Conservation (phyloP, 139 green algal genomes). For the Picochlorum sp. region DNA sequence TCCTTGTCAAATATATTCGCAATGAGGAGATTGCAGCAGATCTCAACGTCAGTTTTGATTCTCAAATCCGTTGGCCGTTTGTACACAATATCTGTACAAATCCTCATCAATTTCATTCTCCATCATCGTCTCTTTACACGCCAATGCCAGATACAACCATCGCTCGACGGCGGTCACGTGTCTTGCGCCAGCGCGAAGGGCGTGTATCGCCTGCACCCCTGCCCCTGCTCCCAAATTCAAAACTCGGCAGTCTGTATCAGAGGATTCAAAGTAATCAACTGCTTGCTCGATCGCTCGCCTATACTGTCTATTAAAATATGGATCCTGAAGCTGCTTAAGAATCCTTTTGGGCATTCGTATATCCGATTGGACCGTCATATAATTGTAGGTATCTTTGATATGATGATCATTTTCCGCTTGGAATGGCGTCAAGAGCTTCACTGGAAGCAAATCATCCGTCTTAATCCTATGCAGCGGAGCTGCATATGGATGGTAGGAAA, state of each 20-base stretch:
- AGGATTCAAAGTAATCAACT: constrained; percentile 14
- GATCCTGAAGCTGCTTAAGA: constrained; percentile 40
- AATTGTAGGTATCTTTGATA: constrained; percentile 81
- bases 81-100: constrained; percentile 46
- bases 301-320: constrained; percentile 20
- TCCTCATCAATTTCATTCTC: constrained; percentile 34
- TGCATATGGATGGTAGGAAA: constrained; percentile 43
- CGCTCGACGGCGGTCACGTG: constrained; percentile 68
- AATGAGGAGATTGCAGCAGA: constrained; percentile 57
- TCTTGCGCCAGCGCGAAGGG: constrained; percentile 52
- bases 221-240: constrained; percentile 51
- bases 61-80: constrained; percentile 61
- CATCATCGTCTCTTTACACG: constrained; percentile 49
- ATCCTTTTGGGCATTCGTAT: constrained; percentile 46
- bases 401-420: constrained; percentile 72
- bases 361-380: constrained; percentile 67
- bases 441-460: constrained; percentile 53
- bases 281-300: constrained; percentile 27
- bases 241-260: constrained; percentile 52
- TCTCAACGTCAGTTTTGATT: constrained; percentile 47
- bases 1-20: constrained; percentile 66
- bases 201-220: constrained; percentile 51
- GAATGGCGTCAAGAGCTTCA: constrained; percentile 57
- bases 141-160: constrained; percentile 69
- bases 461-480: constrained; percentile 48